These are phyloP conservation scores for Microcos paniculata DNA, from an alignment of 345 rosid species.

Conservation along the genomic window DNA sequence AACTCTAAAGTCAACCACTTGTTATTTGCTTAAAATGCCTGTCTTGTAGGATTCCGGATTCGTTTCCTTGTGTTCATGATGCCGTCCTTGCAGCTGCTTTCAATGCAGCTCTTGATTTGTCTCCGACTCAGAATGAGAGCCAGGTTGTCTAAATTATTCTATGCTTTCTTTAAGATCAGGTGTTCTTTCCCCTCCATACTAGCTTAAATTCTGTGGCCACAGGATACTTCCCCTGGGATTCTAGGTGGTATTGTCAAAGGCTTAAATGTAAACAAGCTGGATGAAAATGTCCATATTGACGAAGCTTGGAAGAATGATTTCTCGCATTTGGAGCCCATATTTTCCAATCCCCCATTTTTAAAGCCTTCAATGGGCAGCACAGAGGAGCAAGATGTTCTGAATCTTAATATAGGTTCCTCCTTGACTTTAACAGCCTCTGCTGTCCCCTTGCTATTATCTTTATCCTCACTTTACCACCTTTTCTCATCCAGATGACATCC, in stretches of 20 bases:
- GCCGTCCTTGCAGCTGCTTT: constrained; percentile 74
- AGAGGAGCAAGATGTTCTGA: constrained; percentile 37
- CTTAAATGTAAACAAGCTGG: constrained; percentile 44
- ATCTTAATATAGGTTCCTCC: constrained; percentile 69
- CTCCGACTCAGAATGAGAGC: constrained; percentile 48
- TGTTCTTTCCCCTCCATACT: constrained; percentile 4
- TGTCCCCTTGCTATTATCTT: constrained; percentile 3
- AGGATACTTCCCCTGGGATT: constrained; percentile 55
- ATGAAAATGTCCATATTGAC: constrained; percentile 32
- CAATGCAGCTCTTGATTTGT: constrained; percentile 46
- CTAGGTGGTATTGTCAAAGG: constrained; percentile 58
- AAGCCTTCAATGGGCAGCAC: constrained; percentile 41
- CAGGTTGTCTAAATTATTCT: constrained; percentile 37
- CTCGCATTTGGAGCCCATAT: constrained; percentile 58
- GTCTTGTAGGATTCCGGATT: constrained; percentile 63
- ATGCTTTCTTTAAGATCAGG: background rate
- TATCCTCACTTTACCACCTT: constrained; percentile 17
- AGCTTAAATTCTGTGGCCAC: constrained; percentile 26
- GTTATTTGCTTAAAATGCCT: constrained; percentile 9
- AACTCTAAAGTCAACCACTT: background rate
- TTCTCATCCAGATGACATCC: constrained; percentile 66
- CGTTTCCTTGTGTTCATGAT: constrained; percentile 77
- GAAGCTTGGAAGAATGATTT: constrained; percentile 37
- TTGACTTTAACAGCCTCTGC: constrained; percentile 14
- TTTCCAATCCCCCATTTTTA: constrained; percentile 62